phyloP scores from a whole-genome alignment of 2,329 filamentous ascomycete species.

The Aspergillus sclerotialis region DNA sequence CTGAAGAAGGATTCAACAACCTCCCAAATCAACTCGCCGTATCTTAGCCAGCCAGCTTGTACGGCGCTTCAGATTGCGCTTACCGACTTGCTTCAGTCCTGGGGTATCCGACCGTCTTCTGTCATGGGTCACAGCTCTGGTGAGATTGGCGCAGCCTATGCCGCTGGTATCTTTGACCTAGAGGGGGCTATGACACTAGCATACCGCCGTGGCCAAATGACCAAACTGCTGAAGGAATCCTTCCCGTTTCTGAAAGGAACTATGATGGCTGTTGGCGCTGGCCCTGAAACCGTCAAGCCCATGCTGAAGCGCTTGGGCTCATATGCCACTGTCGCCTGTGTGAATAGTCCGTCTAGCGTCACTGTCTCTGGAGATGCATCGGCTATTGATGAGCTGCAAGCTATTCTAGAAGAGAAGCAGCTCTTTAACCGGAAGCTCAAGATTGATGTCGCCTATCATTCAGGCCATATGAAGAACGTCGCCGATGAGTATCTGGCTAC shows the following conservation, averaged over 20 bases:
- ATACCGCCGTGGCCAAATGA: constrained; percentile 6
- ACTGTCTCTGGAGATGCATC: constrained; percentile 15
- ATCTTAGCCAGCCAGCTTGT: constrained; percentile 18
- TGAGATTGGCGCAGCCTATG: constrained; percentile 45
- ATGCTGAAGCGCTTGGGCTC: constrained; percentile 1
- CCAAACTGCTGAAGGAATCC: constrained; percentile 6
- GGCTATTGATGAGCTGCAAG: constrained; percentile 13
- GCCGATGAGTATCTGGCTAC: not conserved
- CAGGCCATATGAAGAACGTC: constrained; percentile 11
- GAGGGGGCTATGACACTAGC: constrained; percentile 5
- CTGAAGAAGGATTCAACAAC: constrained; percentile 14
- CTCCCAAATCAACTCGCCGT: constrained; percentile 15
- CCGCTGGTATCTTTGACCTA: constrained; percentile 23
- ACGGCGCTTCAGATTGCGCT: constrained; percentile 26
- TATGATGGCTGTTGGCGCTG: constrained; percentile 11
- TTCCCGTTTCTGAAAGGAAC: constrained; percentile 13
- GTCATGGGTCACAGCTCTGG: constrained; percentile 26
- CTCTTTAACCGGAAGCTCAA: constrained; percentile 11
- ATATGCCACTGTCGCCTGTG: constrained; percentile 12
- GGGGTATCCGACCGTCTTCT: constrained; percentile 16
- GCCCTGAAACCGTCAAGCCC: too few species aligned
- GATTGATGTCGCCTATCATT: constrained; percentile 15
- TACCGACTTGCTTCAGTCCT: constrained; percentile 19
- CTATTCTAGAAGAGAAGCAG: constrained; percentile 10
- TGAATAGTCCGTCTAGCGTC: constrained; percentile 16